A percentile compares a stretch with the other conserved stretches of the same genome.
Evolutionary conservation across 2,329 filamentous ascomycete species (phyloP).

Genomic region (Fusarium proliferatum): DNA sequence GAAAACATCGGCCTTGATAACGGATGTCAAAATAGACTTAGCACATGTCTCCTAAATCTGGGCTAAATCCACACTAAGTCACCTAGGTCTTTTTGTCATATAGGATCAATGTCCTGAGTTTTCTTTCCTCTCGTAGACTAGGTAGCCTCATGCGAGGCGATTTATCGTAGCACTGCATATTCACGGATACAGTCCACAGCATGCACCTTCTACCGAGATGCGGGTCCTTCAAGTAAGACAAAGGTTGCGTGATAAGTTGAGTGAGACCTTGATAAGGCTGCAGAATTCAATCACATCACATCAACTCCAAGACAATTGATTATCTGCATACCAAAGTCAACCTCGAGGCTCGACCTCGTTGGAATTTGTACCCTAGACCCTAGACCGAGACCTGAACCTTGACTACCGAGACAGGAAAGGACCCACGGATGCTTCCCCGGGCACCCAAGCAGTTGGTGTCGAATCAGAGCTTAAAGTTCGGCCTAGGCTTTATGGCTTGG

Average conservation of each 20-base stretch:
- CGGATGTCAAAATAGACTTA: too few relatives aligned
- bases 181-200: neutral
- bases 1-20: too few relatives aligned
- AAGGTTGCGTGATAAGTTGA: neutral
- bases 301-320: conserved; percentile 5
- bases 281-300: conserved; percentile 3
- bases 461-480: conserved; percentile 24
- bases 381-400: neutral
- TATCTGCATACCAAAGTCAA: neutral
- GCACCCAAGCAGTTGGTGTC: conserved; percentile 33
- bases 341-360: neutral
- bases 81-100: too few relatives aligned
- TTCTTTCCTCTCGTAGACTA: neutral
- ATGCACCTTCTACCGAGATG: neutral
- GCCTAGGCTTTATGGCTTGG: neutral
- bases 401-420: conserved; percentile 21
- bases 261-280: conserved; percentile 12
- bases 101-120: too few relatives aligned
- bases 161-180: neutral
- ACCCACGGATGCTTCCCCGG: conserved; percentile 33
- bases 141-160: neutral
- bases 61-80: too few relatives aligned
- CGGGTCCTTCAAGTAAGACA: conserved; percentile 6
- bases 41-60: too few relatives aligned
- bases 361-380: conserved; percentile 14